These are phyloP conservation scores for Litchi chinensis DNA, from an alignment of 345 rosid genomes.

Conservation along the genomic window DNA sequence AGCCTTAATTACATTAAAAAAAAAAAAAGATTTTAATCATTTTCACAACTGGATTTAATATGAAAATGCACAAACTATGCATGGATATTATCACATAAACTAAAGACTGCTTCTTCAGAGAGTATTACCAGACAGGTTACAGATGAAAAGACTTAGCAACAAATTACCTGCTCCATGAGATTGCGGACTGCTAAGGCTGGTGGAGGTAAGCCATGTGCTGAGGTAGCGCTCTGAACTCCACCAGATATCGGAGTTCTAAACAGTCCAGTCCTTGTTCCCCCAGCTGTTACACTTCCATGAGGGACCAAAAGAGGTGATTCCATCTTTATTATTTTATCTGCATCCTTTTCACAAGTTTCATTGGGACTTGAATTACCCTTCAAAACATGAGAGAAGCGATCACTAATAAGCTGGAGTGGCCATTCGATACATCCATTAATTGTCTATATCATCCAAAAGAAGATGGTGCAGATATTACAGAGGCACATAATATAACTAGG, in stretches of 20 bases:
- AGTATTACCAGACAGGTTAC: conserved; percentile 2
- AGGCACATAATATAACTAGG: neutral
- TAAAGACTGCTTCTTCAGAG: neutral
- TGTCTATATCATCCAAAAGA: conserved; percentile 19
- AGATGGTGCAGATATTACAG: conserved; percentile 24
- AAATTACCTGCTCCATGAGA: conserved; percentile 89
- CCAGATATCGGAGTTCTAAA: conserved; percentile 98
- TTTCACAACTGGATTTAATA: neutral
- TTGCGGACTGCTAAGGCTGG: conserved; percentile 97
- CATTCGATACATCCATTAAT: conserved; percentile 33
- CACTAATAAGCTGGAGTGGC: conserved; percentile 37
- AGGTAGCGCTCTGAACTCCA: conserved; percentile 98
- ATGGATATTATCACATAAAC: neutral
- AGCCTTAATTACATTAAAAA: conserved; percentile 60
- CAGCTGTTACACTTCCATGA: conserved; percentile 54
- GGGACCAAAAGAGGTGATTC: conserved; percentile 49
- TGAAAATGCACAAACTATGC: neutral
- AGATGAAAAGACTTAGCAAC: conserved; percentile 9
- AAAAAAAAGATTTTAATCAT: conserved; percentile 10
- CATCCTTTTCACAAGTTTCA: conserved; percentile 38
- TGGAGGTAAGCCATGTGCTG: conserved; percentile 90
- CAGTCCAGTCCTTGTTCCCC: conserved; percentile 86
- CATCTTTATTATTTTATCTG: conserved; percentile 40
- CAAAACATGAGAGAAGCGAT: conserved; percentile 46
- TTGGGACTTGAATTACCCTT: conserved; percentile 51